Evolutionary conservation across 2,329 filamentous ascomycete species (phyloP).

Genomic region (Fusarium sp.): DNA sequence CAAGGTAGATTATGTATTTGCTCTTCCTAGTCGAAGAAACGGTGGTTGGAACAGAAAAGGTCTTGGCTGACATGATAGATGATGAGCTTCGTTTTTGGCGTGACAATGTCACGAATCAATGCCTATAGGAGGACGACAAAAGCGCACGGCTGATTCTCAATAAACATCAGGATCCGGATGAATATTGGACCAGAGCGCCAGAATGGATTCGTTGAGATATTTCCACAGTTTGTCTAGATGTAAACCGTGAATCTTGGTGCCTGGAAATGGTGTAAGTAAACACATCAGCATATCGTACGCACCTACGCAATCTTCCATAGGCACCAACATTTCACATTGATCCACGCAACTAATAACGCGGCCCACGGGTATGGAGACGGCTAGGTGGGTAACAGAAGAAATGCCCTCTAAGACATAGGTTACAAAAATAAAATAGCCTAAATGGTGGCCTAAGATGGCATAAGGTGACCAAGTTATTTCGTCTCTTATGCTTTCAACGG

Average conservation of each 20-base stretch:
- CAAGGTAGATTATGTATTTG: not conserved
- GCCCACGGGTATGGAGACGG: conserved; percentile 8
- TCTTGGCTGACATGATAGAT: conserved; percentile 11
- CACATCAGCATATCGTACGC: conserved; percentile 14
- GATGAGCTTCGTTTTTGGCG: conserved; percentile 16
- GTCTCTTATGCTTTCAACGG: no score
- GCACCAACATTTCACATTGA: conserved; percentile 15
- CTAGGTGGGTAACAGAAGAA: no score
- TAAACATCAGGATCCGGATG: not conserved
- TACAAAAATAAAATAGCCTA: no score
- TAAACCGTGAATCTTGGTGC: conserved; percentile 14
- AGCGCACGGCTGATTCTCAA: not conserved
- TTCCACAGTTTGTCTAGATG: not conserved
- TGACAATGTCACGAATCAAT: conserved; percentile 14
- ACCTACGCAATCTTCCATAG: conserved; percentile 3
- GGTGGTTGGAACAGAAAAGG: not conserved
- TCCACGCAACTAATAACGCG: conserved; percentile 20
- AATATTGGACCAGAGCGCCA: not conserved
- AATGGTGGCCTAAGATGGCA: no score
- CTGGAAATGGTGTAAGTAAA: conserved; percentile 24
- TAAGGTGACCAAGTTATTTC: no score
- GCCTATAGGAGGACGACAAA: not conserved
- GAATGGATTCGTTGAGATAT: not conserved
- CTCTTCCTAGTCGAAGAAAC: conserved; percentile 1
- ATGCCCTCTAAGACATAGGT: no score